phyloP scores from a whole-genome alignment of 805 yeast genomes.

The Kuraishia floccosa region DNA sequence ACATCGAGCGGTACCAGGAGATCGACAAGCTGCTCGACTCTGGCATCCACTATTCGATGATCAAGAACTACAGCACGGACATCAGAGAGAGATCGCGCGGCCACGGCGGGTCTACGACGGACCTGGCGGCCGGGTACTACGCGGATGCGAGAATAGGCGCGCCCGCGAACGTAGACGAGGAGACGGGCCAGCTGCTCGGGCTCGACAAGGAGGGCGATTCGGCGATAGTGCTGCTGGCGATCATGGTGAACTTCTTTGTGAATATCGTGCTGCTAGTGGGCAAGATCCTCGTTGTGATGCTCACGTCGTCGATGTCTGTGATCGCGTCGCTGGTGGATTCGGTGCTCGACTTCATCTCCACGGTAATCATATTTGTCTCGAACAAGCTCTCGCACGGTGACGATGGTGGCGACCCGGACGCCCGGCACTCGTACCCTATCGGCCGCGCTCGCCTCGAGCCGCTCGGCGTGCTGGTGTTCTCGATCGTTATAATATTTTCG shows the following conservation, averaged over 20 bases:
- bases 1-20: slow-evolving; percentile 43
- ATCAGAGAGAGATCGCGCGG: slow-evolving; percentile 5
- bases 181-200: slow-evolving; percentile 44
- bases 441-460: slow-evolving; percentile 71
- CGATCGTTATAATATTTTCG: slow-evolving; percentile 59
- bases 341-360: slow-evolving; percentile 60
- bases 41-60: slow-evolving; percentile 56
- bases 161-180: slow-evolving; percentile 52
- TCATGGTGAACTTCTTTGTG: slow-evolving; percentile 48
- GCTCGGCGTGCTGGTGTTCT: slow-evolving; percentile 64
- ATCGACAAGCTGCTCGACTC: slow-evolving; percentile 61
- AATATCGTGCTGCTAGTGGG: slow-evolving; percentile 51
- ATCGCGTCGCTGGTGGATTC: slow-evolving; percentile 76
- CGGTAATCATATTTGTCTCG: slow-evolving; percentile 57
- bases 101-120: slow-evolving; percentile 2
- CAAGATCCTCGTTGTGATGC: slow-evolving; percentile 45
- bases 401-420: too few relatives aligned
- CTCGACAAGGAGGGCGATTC: slow-evolving; percentile 29
- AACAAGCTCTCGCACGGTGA: slow-evolving; percentile 34
- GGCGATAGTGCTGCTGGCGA: slow-evolving; percentile 43
- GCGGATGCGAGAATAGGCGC: slow-evolving; percentile 22
- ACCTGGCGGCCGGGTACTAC: neutral
- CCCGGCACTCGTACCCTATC: slow-evolving; percentile 47
- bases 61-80: slow-evolving; percentile 44
- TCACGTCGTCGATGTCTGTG: slow-evolving; percentile 63